phyloP scores from a whole-genome alignment of 129 eudicot genomes.

The Saposhnikovia divaricata region DNA sequence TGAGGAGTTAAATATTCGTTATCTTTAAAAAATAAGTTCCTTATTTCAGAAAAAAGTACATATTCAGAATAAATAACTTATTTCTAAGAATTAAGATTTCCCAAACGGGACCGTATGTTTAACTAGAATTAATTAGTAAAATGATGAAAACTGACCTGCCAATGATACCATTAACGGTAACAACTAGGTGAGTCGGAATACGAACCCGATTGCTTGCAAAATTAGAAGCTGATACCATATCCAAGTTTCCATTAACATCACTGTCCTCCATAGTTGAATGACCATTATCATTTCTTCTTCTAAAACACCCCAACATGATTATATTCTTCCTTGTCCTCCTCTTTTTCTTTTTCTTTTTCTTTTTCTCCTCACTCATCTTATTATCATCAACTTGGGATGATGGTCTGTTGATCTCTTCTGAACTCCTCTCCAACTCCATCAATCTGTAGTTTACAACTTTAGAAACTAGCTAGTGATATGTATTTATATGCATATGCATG shows the following conservation, averaged over 20 bases:
- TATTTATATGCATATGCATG: not conserved
- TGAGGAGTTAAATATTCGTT: too few relatives aligned
- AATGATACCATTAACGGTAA: constrained; percentile 78
- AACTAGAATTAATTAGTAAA: not conserved
- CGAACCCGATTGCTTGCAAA: constrained; percentile 13
- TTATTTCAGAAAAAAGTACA: too few relatives aligned
- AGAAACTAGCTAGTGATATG: not conserved
- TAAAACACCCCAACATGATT: constrained; percentile 37
- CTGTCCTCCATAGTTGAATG: constrained; percentile 35
- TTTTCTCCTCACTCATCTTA: not conserved
- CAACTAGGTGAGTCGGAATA: constrained; percentile 54
- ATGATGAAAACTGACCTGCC: constrained; percentile 46
- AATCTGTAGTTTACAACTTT: not conserved
- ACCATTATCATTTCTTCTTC: constrained; percentile 26
- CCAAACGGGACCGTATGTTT: too few relatives aligned
- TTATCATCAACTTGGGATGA: not conserved
- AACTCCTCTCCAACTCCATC: not conserved
- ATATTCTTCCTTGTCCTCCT: constrained; percentile 19
- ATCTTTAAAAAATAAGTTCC: too few relatives aligned
- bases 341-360: constrained; percentile 2
- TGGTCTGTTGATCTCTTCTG: not conserved
- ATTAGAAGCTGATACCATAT: constrained; percentile 41
- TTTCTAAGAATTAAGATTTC: too few relatives aligned
- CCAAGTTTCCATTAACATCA: constrained; percentile 43
- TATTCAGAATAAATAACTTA: too few relatives aligned